Percentiles rank a stretch among this genome's conserved stretches.
Conservation (phyloP, 208 protist genomes). For the Endotrypanum monterogeii region DNA sequence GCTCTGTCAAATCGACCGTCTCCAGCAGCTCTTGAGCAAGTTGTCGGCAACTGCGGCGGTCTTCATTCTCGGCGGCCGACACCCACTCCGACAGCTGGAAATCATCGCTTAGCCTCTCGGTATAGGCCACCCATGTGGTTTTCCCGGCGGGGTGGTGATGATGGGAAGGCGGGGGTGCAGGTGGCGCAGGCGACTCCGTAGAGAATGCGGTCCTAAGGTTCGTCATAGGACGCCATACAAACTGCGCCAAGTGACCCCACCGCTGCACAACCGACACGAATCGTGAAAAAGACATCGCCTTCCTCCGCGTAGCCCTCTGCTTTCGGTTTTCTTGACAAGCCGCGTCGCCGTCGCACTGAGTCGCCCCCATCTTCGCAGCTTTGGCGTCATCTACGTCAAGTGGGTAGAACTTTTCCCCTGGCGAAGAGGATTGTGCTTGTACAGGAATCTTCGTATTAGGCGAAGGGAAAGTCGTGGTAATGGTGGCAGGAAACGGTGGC, state of each 20-base stretch:
- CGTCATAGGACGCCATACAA: slow-evolving; percentile 9
- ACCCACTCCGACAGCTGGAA: slow-evolving; percentile 58
- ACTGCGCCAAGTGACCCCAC: slow-evolving; percentile 17
- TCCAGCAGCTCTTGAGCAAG: slow-evolving; percentile 53
- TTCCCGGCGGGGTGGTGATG: not conserved
- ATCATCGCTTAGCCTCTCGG: slow-evolving; percentile 45
- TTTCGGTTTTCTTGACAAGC: not conserved
- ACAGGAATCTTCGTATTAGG: slow-evolving; percentile 1
- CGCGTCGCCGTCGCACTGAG: slow-evolving; percentile 1
- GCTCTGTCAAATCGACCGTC: slow-evolving; percentile 41
- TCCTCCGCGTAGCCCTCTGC: not conserved
- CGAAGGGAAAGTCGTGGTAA: slow-evolving; percentile 20
- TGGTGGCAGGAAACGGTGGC: no score
- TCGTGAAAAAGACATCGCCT: slow-evolving; percentile 16
- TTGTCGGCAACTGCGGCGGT: slow-evolving; percentile 50
- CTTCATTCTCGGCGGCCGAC: slow-evolving; percentile 42
- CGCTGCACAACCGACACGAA: slow-evolving; percentile 21
- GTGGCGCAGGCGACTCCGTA: not conserved
- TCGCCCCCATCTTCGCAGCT: not conserved
- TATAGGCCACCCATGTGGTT: slow-evolving; percentile 38
- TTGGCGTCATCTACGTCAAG: no score
- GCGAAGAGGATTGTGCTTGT: not conserved
- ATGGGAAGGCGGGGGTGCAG: not conserved
- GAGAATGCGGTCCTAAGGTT: not conserved
- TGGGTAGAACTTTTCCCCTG: not conserved